Percentiles rank a stretch among this genome's conserved stretches.
phyloP scores from a whole-genome alignment of 164 flowering plant species.

The Houttuynia cordata region DNA sequence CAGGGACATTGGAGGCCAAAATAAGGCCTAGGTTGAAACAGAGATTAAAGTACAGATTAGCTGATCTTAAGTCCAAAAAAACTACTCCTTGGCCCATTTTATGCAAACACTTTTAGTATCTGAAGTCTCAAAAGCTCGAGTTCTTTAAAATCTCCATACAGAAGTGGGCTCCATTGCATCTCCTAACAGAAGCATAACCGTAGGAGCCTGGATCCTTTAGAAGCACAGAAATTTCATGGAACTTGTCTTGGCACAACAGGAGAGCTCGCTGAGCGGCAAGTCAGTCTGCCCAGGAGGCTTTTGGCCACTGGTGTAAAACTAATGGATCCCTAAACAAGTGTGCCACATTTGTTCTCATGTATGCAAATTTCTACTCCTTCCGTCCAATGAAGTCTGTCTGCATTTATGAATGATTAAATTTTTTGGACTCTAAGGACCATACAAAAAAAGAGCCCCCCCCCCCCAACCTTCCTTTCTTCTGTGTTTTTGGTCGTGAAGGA shows the following conservation, averaged over 20 bases:
- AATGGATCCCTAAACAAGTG: conserved; percentile 23
- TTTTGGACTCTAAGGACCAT: no score
- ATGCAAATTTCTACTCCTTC: conserved; percentile 41
- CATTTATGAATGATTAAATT: no score
- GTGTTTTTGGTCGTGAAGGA: no score
- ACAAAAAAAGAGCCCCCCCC: no score
- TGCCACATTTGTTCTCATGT: conserved; percentile 36
- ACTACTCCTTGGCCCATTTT: background rate
- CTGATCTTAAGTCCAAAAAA: background rate
- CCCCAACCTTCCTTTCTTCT: no score
- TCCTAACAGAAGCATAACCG: background rate
- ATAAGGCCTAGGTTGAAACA: background rate
- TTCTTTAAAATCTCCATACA: background rate
- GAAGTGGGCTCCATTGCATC: background rate
- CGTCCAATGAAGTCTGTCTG: no score
- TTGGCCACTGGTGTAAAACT: conserved; percentile 24
- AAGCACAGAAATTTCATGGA: background rate
- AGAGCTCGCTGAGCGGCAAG: conserved; percentile 33
- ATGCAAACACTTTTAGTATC: background rate
- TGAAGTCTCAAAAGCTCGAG: background rate
- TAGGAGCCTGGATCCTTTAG: background rate
- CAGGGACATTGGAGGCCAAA: no score
- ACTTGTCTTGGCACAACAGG: conserved; percentile 13
- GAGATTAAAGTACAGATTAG: no score
- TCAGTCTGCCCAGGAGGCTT: conserved; percentile 23